These are phyloP conservation scores for Smallanthus sonchifolius DNA, from an alignment of 129 eudicot species.

Conservation along the genomic window DNA sequence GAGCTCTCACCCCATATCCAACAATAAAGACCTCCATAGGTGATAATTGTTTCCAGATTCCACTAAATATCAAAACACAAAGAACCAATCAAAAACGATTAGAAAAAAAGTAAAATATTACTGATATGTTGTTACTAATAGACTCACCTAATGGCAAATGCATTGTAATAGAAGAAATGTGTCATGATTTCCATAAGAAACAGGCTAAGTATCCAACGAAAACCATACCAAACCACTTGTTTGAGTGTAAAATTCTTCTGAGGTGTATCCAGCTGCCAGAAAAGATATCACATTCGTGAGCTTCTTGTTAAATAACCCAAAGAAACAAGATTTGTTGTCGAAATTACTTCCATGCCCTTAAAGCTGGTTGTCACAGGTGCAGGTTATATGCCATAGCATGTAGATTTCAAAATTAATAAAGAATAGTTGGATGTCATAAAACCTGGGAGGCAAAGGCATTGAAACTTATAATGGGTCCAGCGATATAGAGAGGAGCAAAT, in stretches of 20 bases:
- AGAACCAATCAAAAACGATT: background rate
- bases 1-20: conserved; percentile 95
- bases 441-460: conserved; percentile 97
- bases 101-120: background rate
- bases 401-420: background rate
- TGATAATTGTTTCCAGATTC: conserved; percentile 78
- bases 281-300: conserved; percentile 5
- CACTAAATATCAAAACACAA: conserved; percentile 41
- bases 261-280: conserved; percentile 70
- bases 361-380: background rate
- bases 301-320: conserved; percentile 1
- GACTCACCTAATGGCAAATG: conserved; percentile 83
- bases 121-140: background rate
- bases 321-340: background rate
- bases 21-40: conserved; percentile 88
- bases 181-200: conserved; percentile 81
- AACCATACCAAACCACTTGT: conserved; percentile 78
- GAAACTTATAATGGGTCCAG: conserved; percentile 90
- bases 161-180: conserved; percentile 84
- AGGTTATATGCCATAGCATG: background rate
- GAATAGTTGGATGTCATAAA: conserved; percentile 9
- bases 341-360: background rate
- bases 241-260: conserved; percentile 59
- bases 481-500: conserved; percentile 92
- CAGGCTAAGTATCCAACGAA: conserved; percentile 75